A percentile compares a stretch with the other conserved stretches of the same genome.
These are phyloP conservation scores for Eucalyptus shirleyi DNA, from an alignment of 345 rosid species.

Conservation along the genomic window DNA sequence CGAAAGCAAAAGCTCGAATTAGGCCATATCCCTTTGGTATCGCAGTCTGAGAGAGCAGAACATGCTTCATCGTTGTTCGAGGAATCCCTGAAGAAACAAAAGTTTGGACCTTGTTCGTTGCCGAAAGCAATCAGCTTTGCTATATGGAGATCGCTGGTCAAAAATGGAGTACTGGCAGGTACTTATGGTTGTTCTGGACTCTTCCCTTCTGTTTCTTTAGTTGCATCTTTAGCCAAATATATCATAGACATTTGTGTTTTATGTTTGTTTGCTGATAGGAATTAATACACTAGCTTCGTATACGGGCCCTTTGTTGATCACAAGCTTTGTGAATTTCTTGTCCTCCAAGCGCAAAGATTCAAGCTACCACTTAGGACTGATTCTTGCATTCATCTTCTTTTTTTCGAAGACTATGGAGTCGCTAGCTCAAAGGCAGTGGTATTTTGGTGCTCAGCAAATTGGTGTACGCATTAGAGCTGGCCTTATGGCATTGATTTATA, in stretches of 20 bases:
- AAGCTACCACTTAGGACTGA: constrained; percentile 23
- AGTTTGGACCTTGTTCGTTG: constrained; percentile 15
- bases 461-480: constrained; percentile 50
- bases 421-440: constrained; percentile 52
- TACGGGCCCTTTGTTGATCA: constrained; percentile 47
- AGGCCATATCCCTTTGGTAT: constrained; percentile 33
- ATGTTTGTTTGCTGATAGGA: constrained; percentile 15
- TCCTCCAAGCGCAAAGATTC: constrained; percentile 13
- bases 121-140: constrained; percentile 19
- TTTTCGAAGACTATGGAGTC: constrained; percentile 53
- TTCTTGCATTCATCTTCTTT: constrained; percentile 46
- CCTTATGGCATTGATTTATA: constrained; percentile 34
- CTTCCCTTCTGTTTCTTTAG: neutral
- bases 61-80: constrained; percentile 34
- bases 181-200: neutral
- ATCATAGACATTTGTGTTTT: neutral
- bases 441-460: constrained; percentile 54
- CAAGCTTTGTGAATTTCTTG: constrained; percentile 52
- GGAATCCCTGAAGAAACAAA: constrained; percentile 27
- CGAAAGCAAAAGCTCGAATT: constrained; percentile 28
- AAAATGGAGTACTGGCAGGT: constrained; percentile 63
- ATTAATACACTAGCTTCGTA: constrained; percentile 43
- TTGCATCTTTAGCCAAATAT: neutral
- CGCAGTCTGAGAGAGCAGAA: constrained; percentile 45
- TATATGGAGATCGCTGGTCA: constrained; percentile 30